Conservation (phyloP, 2,329 filamentous ascomycete genomes). For the Colletotrichum trifolii region DNA sequence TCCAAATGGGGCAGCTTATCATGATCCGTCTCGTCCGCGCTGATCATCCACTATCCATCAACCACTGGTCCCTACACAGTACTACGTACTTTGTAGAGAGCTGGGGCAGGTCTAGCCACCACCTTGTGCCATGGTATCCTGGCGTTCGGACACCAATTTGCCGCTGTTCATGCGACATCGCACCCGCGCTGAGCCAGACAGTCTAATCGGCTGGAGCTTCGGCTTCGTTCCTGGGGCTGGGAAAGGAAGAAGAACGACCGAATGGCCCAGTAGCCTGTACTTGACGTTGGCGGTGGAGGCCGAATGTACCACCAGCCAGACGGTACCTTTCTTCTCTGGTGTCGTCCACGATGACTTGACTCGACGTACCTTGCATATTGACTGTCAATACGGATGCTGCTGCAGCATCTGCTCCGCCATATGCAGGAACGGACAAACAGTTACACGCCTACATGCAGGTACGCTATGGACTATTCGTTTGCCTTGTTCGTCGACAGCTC, state of each 20-base stretch:
- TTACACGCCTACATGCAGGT: constrained; percentile 35
- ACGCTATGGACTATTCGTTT: constrained; percentile 14
- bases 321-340: constrained; percentile 20
- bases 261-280: neutral
- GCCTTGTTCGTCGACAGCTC: constrained; percentile 6
- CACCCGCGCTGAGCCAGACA: constrained; percentile 16
- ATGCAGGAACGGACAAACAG: constrained; percentile 36
- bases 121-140: constrained; percentile 23
- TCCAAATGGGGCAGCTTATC: constrained; percentile 36
- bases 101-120: constrained; percentile 21
- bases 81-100: neutral
- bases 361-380: constrained; percentile 32
- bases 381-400: constrained; percentile 14
- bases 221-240: constrained; percentile 4
- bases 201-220: constrained; percentile 13
- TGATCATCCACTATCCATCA: constrained; percentile 24
- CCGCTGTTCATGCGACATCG: constrained; percentile 33
- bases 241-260: neutral
- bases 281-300: neutral
- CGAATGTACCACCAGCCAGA: constrained; percentile 17
- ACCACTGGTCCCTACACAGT: constrained; percentile 9
- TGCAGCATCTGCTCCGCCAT: constrained; percentile 16
- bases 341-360: neutral
- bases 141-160: constrained; percentile 30
- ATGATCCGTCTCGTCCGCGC: constrained; percentile 27